Evolutionary conservation across 1,284 basidiomycete genomes (phyloP).

Genomic region (Fistulinella cinereoalba): DNA sequence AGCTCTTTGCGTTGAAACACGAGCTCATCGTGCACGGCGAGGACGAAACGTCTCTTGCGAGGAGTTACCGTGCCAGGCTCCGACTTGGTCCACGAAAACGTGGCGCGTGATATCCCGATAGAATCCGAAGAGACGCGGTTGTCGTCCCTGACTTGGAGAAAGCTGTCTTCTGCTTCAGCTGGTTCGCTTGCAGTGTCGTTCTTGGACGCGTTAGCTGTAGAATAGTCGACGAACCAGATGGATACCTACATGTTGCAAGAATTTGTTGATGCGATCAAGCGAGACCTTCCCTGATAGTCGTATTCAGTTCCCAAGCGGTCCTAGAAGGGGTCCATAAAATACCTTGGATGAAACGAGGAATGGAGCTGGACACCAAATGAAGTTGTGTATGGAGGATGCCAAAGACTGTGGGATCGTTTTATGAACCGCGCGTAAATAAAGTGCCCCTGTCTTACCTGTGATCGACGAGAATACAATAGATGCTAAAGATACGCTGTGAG

Average conservation of each 20-base stretch:
- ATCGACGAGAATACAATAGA: conserved; percentile 33
- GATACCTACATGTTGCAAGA: conserved; percentile 10
- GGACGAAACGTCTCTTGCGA: conserved; percentile 39
- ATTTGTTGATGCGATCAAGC: conserved; percentile 19
- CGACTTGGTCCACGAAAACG: conserved; percentile 33
- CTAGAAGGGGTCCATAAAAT: not conserved
- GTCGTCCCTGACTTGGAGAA: not conserved
- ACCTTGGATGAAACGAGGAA: conserved; percentile 30
- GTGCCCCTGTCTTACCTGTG: conserved; percentile 17
- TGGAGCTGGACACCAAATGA: conserved; percentile 16
- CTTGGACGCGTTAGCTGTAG: conserved; percentile 1
- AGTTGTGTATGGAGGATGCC: conserved; percentile 26
- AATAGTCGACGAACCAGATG: not conserved
- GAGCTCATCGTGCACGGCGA: conserved; percentile 51
- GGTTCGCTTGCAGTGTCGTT: conserved; percentile 1
- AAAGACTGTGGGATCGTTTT: conserved; percentile 19
- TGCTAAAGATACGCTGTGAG: conserved; percentile 15
- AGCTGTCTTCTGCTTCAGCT: conserved; percentile 7
- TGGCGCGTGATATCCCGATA: conserved; percentile 36
- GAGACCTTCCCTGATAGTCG: conserved; percentile 5
- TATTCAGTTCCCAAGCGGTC: conserved; percentile 1
- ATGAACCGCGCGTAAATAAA: not conserved
- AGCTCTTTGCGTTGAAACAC: conserved; percentile 56
- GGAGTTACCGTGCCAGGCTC: conserved; percentile 17
- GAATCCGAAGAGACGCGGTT: not conserved